phyloP scores from a whole-genome alignment of 2,329 filamentous ascomycete species.

The Sclerotinia sclerotiorum region DNA sequence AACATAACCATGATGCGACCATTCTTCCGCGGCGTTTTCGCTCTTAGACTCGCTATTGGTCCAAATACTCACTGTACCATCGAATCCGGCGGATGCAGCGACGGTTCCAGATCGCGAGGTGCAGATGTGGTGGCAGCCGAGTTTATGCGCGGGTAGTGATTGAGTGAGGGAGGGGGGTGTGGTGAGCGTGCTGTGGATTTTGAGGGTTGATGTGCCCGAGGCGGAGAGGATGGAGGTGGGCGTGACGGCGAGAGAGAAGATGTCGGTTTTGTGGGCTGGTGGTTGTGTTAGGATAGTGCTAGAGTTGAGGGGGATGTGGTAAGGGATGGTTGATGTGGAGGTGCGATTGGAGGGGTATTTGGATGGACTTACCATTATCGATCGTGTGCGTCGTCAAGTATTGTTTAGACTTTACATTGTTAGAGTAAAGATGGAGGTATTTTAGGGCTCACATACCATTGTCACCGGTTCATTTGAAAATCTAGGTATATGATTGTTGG shows the following conservation, averaged over 20 bases:
- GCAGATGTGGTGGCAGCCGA: slow-evolving; percentile 88
- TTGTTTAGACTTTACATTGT: slow-evolving; percentile 81
- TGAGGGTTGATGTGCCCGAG: slow-evolving; percentile 79
- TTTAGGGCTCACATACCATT: slow-evolving; percentile 35
- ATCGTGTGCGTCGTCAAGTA: slow-evolving; percentile 91
- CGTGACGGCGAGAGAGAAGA: slow-evolving; percentile 80
- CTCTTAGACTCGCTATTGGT: slow-evolving; percentile 54
- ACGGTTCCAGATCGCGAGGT: slow-evolving; percentile 67
- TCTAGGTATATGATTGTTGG: slow-evolving; percentile 22
- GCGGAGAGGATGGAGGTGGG: slow-evolving; percentile 73
- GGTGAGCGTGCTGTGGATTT: slow-evolving; percentile 72
- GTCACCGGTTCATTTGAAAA: slow-evolving; percentile 31
- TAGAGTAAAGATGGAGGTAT: slow-evolving; percentile 24
- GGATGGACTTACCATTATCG: slow-evolving; percentile 66
- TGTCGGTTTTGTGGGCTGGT: slow-evolving; percentile 76
- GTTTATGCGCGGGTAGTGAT: slow-evolving; percentile 74
- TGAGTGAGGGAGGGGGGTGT: slow-evolving; percentile 76
- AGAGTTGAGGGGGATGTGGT: too few species aligned
- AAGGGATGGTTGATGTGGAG: neutral
- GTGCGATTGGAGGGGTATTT: neutral
- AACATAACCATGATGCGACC: slow-evolving; percentile 51
- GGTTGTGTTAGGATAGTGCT: slow-evolving; percentile 32
- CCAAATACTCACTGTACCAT: slow-evolving; percentile 87
- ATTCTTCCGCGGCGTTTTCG: slow-evolving; percentile 42
- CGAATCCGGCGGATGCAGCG: slow-evolving; percentile 84